A percentile compares a stretch with the other conserved stretches of the same genome.
Evolutionary conservation across 257 asterid species (phyloP).

Genomic region (Nicotiana obtusifolia): DNA sequence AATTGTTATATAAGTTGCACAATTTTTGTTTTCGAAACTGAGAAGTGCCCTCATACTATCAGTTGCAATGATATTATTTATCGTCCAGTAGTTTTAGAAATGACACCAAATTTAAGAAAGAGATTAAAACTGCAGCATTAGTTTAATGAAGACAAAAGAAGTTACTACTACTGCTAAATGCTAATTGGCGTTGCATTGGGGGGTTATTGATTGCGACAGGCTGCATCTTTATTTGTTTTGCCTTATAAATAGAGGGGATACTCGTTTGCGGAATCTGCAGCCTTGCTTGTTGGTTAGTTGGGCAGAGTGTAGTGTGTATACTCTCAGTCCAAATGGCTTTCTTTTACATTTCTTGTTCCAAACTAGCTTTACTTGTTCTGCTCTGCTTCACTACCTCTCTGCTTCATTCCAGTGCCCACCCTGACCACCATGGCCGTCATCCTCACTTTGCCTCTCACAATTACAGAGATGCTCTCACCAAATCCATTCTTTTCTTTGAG

Average conservation of each 20-base stretch:
- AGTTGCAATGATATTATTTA: background rate
- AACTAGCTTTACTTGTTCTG: slow-evolving; percentile 11
- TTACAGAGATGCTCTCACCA: slow-evolving; percentile 80
- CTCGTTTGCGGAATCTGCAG: background rate
- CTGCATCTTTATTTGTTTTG: slow-evolving; percentile 5
- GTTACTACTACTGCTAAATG: background rate
- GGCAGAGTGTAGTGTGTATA: slow-evolving; percentile 2
- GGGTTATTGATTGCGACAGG: background rate
- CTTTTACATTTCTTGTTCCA: background rate
- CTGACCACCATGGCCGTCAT: slow-evolving; percentile 41
- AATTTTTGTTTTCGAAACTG: no score
- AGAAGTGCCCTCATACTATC: background rate
- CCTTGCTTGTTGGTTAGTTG: slow-evolving; percentile 18
- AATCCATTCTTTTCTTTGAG: slow-evolving; percentile 68
- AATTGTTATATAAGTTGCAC: background rate
- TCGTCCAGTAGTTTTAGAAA: background rate
- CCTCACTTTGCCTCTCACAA: slow-evolving; percentile 56
- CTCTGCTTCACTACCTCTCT: slow-evolving; percentile 15
- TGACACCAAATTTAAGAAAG: no score
- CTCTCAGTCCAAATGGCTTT: slow-evolving; percentile 32
- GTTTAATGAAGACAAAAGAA: background rate
- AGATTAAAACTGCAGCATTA: background rate
- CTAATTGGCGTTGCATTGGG: background rate
- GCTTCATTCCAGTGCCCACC: slow-evolving; percentile 33
- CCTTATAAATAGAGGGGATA: slow-evolving; percentile 40